These are phyloP conservation scores for Psilocybe tampanensis DNA, from an alignment of 768 basidiomycete genomes.

Conservation along the genomic window DNA sequence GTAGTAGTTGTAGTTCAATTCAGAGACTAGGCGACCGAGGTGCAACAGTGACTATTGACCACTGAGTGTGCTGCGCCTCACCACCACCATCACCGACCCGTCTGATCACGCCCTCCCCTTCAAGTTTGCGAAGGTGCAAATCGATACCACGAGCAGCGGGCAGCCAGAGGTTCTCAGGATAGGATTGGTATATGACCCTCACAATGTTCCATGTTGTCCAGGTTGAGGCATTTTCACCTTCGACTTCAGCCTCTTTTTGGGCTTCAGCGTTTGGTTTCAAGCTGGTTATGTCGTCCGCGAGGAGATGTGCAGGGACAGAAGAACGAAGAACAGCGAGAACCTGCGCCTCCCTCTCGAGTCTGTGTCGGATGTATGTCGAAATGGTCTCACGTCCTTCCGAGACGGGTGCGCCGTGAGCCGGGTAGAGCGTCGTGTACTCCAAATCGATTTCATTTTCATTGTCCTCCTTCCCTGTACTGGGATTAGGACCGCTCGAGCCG, in stretches of 20 bases:
- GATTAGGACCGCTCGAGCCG: slow-evolving; percentile 14
- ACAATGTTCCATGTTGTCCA: slow-evolving; percentile 75
- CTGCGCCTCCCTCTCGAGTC: slow-evolving; percentile 80
- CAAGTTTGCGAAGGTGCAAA: slow-evolving; percentile 75
- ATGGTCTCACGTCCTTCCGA: slow-evolving; percentile 62
- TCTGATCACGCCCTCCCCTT: slow-evolving; percentile 60
- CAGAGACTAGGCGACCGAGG: slow-evolving; percentile 19
- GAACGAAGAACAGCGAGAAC: slow-evolving; percentile 56
- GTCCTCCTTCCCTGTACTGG: background rate
- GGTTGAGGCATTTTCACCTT: slow-evolving; percentile 11
- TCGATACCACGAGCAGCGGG: slow-evolving; percentile 71
- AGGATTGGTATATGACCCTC: slow-evolving; percentile 65
- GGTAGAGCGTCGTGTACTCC: slow-evolving; percentile 64
- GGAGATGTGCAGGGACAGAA: slow-evolving; percentile 24
- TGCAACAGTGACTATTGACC: slow-evolving; percentile 36
- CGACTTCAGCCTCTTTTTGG: background rate
- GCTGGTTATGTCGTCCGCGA: too few species aligned
- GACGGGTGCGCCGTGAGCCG: slow-evolving; percentile 87
- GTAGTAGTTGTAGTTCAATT: background rate
- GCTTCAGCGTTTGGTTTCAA: slow-evolving; percentile 8
- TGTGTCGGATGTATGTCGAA: slow-evolving; percentile 74
- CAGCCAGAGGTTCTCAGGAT: slow-evolving; percentile 71
- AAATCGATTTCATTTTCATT: slow-evolving; percentile 11
- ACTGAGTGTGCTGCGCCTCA: slow-evolving; percentile 50
- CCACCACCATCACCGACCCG: slow-evolving; percentile 39